Percentiles rank a stretch among this genome's conserved stretches.
Evolutionary conservation across 352 stramenopile genomes (phyloP).

Genomic region (Pythium inflatum): DNA sequence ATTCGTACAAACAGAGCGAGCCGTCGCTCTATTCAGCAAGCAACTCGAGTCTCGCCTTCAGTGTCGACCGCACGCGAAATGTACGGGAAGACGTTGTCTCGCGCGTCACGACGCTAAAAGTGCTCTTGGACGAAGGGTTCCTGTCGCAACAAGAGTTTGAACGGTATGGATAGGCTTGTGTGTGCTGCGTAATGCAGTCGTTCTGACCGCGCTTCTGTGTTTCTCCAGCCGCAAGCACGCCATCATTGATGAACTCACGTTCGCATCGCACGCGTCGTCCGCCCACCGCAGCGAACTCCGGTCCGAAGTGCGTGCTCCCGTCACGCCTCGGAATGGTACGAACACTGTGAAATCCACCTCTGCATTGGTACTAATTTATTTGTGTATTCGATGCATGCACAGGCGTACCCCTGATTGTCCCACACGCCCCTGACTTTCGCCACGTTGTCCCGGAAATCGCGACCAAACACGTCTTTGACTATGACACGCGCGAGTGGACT

Average conservation of each 20-base stretch:
- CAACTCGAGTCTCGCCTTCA: slow-evolving; percentile 27
- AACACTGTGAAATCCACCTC: neutral
- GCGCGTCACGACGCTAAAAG: slow-evolving; percentile 72
- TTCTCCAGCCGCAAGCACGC: slow-evolving; percentile 60
- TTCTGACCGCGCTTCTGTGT: too few species aligned
- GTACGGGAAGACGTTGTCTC: slow-evolving; percentile 64
- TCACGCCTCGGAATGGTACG: slow-evolving; percentile 33
- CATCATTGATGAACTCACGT: slow-evolving; percentile 81
- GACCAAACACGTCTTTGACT: slow-evolving; percentile 84
- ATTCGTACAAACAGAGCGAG: slow-evolving; percentile 4
- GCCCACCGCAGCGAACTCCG: slow-evolving; percentile 23
- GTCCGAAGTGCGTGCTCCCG: slow-evolving; percentile 26
- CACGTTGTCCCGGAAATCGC: slow-evolving; percentile 60
- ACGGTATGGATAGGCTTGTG: too few species aligned
- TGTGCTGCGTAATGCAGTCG: too few species aligned
- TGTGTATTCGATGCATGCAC: too few species aligned
- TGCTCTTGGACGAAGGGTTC: slow-evolving; percentile 80
- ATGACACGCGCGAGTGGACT: slow-evolving; percentile 72
- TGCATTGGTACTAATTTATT: neutral
- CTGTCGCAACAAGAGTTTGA: slow-evolving; percentile 81
- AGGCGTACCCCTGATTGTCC: slow-evolving; percentile 78
- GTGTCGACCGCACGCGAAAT: slow-evolving; percentile 41
- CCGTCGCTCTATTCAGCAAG: slow-evolving; percentile 1
- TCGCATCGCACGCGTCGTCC: slow-evolving; percentile 38
- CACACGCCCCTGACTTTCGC: slow-evolving; percentile 71